phyloP scores from a whole-genome alignment of 2,329 filamentous ascomycete species.

The Trichoderma endophyticum region DNA sequence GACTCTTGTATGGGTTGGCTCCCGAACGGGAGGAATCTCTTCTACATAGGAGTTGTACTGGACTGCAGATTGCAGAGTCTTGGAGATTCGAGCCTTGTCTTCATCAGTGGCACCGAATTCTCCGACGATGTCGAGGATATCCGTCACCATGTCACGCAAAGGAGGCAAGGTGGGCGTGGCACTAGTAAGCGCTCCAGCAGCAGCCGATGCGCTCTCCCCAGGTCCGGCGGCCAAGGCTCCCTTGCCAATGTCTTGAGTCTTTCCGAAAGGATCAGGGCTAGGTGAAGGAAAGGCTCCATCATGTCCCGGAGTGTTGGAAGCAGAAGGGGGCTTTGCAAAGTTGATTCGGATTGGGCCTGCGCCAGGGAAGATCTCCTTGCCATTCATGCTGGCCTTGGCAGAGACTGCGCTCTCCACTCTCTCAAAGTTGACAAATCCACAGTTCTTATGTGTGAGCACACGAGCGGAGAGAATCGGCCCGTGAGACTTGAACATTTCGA shows the following conservation, averaged over 20 bases:
- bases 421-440: conserved; percentile 97
- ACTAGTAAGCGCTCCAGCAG: conserved; percentile 31
- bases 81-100: conserved; percentile 68
- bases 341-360: conserved; percentile 93
- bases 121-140: conserved; percentile 81
- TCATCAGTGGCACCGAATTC: conserved; percentile 84
- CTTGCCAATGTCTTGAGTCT: conserved; percentile 47
- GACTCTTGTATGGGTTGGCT: conserved; percentile 82
- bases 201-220: conserved; percentile 34
- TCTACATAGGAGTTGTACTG: conserved; percentile 67
- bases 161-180: conserved; percentile 65
- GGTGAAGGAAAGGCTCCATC: conserved; percentile 87
- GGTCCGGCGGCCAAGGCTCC: conserved; percentile 30
- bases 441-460: conserved; percentile 97
- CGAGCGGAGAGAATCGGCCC: conserved; percentile 87
- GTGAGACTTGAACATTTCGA: conserved; percentile 92
- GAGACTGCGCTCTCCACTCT: conserved; percentile 84
- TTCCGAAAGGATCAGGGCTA: conserved; percentile 79
- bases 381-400: conserved; percentile 84
- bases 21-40: conserved; percentile 85
- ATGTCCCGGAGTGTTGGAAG: conserved; percentile 82
- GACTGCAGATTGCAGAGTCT: conserved; percentile 73
- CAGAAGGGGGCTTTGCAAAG: conserved; percentile 92
- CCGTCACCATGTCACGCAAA: conserved; percentile 72
- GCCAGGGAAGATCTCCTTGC: conserved; percentile 97